Percentiles rank a stretch among this genome's conserved stretches.
Evolutionary conservation across 345 rosid species (phyloP).

Genomic region (Linum trigynum): DNA sequence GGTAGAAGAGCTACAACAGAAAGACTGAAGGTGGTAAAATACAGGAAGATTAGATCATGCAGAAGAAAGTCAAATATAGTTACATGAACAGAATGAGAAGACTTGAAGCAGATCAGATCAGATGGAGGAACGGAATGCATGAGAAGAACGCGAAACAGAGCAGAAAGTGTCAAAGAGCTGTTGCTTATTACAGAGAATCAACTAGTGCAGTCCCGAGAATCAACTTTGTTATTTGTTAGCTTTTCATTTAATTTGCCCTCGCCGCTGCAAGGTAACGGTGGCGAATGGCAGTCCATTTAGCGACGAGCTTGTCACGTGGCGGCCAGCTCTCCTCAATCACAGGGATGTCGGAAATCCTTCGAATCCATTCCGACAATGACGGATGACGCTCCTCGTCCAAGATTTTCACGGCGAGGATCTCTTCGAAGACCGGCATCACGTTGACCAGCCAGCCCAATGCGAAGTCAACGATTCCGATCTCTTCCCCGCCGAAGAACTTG

Average conservation of each 20-base stretch:
- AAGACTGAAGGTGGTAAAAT: too few relatives aligned
- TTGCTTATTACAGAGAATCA: too few relatives aligned
- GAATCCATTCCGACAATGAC: background rate
- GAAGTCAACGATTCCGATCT: background rate
- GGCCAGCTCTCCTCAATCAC: background rate
- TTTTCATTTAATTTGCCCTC: conserved; percentile 1
- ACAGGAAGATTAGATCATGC: too few relatives aligned
- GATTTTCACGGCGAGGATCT: background rate
- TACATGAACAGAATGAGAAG: too few relatives aligned
- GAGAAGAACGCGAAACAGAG: too few relatives aligned
- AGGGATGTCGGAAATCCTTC: background rate
- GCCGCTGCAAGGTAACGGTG: background rate
- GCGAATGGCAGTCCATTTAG: background rate
- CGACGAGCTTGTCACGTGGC: background rate
- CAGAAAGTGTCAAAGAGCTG: too few relatives aligned
- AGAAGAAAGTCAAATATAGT: too few relatives aligned
- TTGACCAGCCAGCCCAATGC: background rate
- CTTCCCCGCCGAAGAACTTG: background rate
- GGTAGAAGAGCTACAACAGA: too few relatives aligned
- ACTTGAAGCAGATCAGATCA: too few relatives aligned
- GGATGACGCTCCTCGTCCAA: background rate
- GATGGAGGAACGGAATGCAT: too few relatives aligned
- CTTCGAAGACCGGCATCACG: background rate
- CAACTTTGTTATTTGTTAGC: background rate
- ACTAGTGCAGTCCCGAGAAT: too few relatives aligned